A percentile compares a stretch with the other conserved stretches of the same genome.
Conservation (phyloP, 176 grass and related monocot species). For the Cymbopogon citratus region DNA sequence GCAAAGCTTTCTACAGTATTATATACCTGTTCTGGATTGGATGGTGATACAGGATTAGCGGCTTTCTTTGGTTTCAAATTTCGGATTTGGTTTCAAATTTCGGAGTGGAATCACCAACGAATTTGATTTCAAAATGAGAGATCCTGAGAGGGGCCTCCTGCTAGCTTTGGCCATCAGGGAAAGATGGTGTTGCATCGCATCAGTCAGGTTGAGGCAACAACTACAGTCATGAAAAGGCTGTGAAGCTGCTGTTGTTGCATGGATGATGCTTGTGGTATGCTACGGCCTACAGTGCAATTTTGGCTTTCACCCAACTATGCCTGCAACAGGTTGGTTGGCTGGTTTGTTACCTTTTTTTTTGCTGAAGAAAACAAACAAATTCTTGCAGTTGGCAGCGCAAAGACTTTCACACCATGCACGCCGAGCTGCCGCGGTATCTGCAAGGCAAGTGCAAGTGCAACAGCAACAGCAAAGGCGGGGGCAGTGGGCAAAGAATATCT, state of each 20-base stretch:
- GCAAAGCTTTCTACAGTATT: neutral
- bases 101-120: neutral
- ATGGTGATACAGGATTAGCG: neutral
- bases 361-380: neutral
- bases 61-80: constrained; percentile 25
- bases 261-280: neutral
- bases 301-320: neutral
- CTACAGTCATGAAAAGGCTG: constrained; percentile 16
- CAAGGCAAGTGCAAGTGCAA: neutral
- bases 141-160: neutral
- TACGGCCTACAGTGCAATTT: neutral
- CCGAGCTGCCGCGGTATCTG: neutral
- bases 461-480: neutral
- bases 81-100: constrained; percentile 30
- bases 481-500: constrained; percentile 30
- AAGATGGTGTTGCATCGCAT: constrained; percentile 24
- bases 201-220: neutral
- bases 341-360: neutral
- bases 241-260: neutral
- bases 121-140: neutral
- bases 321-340: neutral
- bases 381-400: neutral
- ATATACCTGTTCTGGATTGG: neutral
- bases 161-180: neutral
- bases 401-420: constrained; percentile 7